A percentile compares a stretch with the other conserved stretches of the same genome.
phyloP scores from a whole-genome alignment of 495 filamentous ascomycete genomes.

The Aspergillus funiculosus region DNA sequence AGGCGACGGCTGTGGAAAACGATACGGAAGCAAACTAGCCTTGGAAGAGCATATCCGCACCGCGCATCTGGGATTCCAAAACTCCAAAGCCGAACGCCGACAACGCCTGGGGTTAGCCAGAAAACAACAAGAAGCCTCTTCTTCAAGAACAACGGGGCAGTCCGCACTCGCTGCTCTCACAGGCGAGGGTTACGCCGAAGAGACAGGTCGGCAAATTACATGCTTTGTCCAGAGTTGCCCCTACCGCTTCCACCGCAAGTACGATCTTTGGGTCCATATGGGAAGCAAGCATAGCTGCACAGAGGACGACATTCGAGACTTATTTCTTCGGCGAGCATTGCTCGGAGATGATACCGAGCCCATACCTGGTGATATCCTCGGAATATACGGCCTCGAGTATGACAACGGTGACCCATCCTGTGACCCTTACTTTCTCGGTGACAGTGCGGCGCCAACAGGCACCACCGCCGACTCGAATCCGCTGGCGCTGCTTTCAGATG shows the following conservation, averaged over 20 bases:
- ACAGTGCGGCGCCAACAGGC: neutral
- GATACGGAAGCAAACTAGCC: slow-evolving; percentile 62
- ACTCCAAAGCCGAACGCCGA: slow-evolving; percentile 40
- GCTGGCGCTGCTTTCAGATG: neutral
- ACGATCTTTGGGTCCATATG: slow-evolving; percentile 64
- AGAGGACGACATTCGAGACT: slow-evolving; percentile 46
- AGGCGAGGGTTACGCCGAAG: slow-evolving; percentile 51
- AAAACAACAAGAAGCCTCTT: slow-evolving; percentile 12
- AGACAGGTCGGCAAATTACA: slow-evolving; percentile 47
- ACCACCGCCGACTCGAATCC: neutral
- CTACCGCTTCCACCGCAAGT: slow-evolving; percentile 58
- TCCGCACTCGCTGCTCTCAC: slow-evolving; percentile 49
- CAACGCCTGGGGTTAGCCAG: slow-evolving; percentile 32
- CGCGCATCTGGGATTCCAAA: slow-evolving; percentile 57
- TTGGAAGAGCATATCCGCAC: slow-evolving; percentile 78
- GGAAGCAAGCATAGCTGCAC: slow-evolving; percentile 44
- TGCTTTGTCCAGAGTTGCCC: slow-evolving; percentile 52
- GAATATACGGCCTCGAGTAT: slow-evolving; percentile 43
- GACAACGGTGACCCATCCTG: slow-evolving; percentile 26
- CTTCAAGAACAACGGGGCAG: slow-evolving; percentile 7
- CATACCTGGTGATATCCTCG: slow-evolving; percentile 28
- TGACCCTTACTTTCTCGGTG: slow-evolving; percentile 14
- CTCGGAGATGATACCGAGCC: slow-evolving; percentile 28
- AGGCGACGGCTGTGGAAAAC: slow-evolving; percentile 61
- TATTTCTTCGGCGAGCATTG: slow-evolving; percentile 41